These are phyloP conservation scores for Corymbia maculata DNA, from an alignment of 345 rosid genomes.

Conservation along the genomic window DNA sequence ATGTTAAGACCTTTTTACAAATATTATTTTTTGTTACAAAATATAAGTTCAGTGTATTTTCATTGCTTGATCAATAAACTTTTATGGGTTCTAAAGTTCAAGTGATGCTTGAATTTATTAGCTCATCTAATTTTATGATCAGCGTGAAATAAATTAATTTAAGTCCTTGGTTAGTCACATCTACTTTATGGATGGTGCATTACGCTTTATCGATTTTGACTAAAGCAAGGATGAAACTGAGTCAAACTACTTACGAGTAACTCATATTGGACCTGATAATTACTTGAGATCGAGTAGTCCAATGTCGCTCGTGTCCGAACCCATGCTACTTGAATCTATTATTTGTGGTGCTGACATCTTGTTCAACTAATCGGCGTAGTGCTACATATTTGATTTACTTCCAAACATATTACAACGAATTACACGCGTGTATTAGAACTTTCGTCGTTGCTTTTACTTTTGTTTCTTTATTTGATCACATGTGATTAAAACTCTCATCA, in stretches of 20 bases:
- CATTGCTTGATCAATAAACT: not conserved
- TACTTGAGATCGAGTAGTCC: not conserved
- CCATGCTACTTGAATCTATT: not conserved
- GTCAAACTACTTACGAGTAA: not conserved
- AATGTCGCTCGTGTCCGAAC: not conserved
- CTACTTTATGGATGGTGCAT: not conserved
- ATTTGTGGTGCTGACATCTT: not conserved
- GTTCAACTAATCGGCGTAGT: not conserved
- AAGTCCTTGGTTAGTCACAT: not conserved
- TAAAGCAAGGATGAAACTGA: not conserved
- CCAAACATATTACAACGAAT: no score
- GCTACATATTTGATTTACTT: not conserved
- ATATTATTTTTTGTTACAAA: accelerated
- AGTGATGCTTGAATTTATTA: not conserved
- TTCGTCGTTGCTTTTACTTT: not conserved
- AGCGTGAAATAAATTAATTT: not conserved
- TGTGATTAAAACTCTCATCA: not conserved
- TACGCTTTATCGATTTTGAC: not conserved
- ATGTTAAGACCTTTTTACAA: not conserved
- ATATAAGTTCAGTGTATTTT: not conserved
- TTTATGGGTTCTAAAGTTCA: not conserved
- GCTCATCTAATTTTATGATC: not conserved
- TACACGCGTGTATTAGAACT: not conserved
- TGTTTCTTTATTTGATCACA: not conserved
- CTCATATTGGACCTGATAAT: not conserved